Base-by-base conservation (phyloP, 2,329 filamentous ascomycete genomes). In the Cladosporium oxysporum region DNA sequence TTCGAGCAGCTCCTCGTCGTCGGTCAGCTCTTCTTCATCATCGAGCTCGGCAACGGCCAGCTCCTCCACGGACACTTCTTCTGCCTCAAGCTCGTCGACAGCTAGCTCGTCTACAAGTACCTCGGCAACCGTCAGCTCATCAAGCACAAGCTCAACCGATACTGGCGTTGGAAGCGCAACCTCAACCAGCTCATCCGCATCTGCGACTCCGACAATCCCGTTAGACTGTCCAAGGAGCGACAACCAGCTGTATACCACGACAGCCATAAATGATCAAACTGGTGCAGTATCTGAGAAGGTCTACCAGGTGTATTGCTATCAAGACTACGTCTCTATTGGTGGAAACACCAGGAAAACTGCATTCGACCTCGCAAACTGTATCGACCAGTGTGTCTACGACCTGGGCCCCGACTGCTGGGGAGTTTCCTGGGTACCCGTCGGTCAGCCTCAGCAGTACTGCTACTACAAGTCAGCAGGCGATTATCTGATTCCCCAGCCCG, bases 251-350 rank as follows among this genome's bases (percentile, higher is more conserved):
- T 65, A 65, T 53, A 58, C 10, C 18, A n/a, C 21, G 5, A 21
- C 18, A 11, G 33, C 47, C 2, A 41, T 53, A 3, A 11, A 53
- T 12, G 44, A 41, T 7, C 26, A 35, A 8, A 58, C 37, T 35
- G 55, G 55, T 41, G 31, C 7, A 37, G 55, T 58, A 4, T 26
- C 55, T 0, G 18, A 58, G 33, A 58, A 37, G 18, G 1, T n/a
- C 12, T 63, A 63, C 50, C 61, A 63, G n/a, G 63, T 65, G 12
- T 60, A 53, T 16, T 65, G 63, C 31, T 60, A 65, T 29, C 29
- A 53, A 33, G 55, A 60, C 16, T 53, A 59, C 23, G 41, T 44
- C 57, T 57, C 52, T 23, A 6, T 16, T 23, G 53, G 57, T 11
- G 23, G 7, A 3, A 60, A 41, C 18, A 11, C 3, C 7, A 33